Conservation (phyloP, 306 rosid genomes). For the Adenanthera pavonina region DNA sequence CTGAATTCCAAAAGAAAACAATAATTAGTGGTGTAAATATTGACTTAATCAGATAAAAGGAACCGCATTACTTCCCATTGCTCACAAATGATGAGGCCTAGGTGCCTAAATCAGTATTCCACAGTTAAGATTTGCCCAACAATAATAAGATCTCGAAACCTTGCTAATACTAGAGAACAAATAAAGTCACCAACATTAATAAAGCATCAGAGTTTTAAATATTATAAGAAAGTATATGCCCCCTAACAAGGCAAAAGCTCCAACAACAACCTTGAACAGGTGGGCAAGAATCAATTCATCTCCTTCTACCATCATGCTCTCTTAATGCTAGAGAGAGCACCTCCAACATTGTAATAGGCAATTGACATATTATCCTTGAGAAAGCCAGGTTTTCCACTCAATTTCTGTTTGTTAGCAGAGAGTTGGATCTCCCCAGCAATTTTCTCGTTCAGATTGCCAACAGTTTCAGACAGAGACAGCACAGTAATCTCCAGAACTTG, state of each 20-base stretch:
- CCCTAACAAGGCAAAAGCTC: conserved; percentile 47
- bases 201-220: conserved; percentile 33
- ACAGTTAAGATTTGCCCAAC: conserved; percentile 46
- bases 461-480: conserved; percentile 85
- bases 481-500: conserved; percentile 82
- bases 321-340: conserved; percentile 72
- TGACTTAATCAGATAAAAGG: conserved; percentile 45
- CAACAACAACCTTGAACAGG: conserved; percentile 47
- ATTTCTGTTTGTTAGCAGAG: conserved; percentile 96
- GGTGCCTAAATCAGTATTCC: conserved; percentile 65
- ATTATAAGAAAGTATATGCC: conserved; percentile 44
- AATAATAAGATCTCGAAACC: background rate
- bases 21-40: conserved; percentile 35
- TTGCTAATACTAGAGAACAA: conserved; percentile 1
- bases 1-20: conserved; percentile 45
- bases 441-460: conserved; percentile 88
- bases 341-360: conserved; percentile 85
- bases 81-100: conserved; percentile 55
- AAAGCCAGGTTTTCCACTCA: conserved; percentile 96
- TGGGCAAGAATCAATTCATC: conserved; percentile 52
- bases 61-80: conserved; percentile 58
- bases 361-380: conserved; percentile 94
- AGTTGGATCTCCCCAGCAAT: conserved; percentile 96
- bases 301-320: conserved; percentile 99
- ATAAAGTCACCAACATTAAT: conserved; percentile 34